Evolutionary conservation across 495 filamentous ascomycete genomes (phyloP).

Genomic region (Podospora pseudopauciseta): DNA sequence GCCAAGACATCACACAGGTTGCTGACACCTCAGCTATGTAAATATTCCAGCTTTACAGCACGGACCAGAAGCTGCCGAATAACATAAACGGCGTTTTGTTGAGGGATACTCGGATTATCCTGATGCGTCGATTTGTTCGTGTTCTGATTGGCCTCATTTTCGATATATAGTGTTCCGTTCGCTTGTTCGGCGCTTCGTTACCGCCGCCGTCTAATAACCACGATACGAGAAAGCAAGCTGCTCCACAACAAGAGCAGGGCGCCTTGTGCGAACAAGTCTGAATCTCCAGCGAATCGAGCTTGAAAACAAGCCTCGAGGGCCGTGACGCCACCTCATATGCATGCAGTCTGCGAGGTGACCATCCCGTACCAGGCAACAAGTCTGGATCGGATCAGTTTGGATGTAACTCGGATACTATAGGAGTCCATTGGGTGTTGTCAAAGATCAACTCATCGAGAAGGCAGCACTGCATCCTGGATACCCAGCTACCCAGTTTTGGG

Average conservation of each 20-base stretch:
- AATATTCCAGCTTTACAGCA: not conserved
- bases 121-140: not conserved
- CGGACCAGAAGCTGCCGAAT: not conserved
- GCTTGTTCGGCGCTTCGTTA: conserved; percentile 12
- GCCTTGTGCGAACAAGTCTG: not conserved
- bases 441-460: not conserved
- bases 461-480: not conserved
- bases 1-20: not conserved
- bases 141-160: not conserved
- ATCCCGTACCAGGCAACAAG: not conserved
- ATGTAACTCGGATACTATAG: not conserved
- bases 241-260: not conserved
- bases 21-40: not conserved
- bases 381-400: not conserved
- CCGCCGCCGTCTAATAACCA: conserved; percentile 7
- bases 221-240: conserved; percentile 1
- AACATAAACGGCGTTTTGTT: not conserved
- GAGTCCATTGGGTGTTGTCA: not conserved
- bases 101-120: not conserved
- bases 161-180: not conserved
- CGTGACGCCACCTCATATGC: not conserved
- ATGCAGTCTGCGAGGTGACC: conserved; percentile 2
- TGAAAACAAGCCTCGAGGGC: not conserved
- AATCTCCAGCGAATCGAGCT: conserved; percentile 1
- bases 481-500: not conserved